phyloP scores from a whole-genome alignment of 257 asterid genomes.

The Solanum medicagineum region DNA sequence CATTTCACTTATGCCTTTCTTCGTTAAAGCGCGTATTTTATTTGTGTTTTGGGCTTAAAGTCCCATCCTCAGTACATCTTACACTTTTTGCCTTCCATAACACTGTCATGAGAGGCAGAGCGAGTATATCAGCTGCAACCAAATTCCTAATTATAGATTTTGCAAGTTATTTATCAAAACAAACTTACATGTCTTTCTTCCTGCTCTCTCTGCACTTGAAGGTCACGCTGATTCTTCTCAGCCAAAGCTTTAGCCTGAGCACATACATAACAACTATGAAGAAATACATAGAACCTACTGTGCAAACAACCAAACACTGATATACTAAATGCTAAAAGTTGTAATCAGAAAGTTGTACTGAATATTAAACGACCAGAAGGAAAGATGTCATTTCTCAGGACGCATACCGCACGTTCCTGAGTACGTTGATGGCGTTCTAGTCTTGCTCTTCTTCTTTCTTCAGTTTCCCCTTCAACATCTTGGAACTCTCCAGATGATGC shows the following conservation, averaged over 20 bases:
- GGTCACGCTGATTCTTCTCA: conserved; percentile 93
- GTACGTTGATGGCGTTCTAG: conserved; percentile 89
- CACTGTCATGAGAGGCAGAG: not conserved
- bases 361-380: not conserved
- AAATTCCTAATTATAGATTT: not conserved
- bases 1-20: not conserved
- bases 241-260: conserved; percentile 91
- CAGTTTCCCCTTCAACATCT: conserved; percentile 92
- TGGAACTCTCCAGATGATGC: conserved; percentile 76
- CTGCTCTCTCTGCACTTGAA: conserved; percentile 86
- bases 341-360: not conserved
- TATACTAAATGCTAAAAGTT: not conserved
- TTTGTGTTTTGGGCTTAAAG: not conserved
- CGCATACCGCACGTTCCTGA: conserved; percentile 85
- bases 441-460: conserved; percentile 93
- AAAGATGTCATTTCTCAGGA: not conserved
- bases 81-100: not conserved
- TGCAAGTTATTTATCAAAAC: not conserved
- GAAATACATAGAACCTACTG: not conserved
- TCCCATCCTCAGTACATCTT: not conserved
- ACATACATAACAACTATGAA: conserved; percentile 4
- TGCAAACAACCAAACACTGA: not conserved
- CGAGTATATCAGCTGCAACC: not conserved
- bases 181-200: conserved; percentile 96
- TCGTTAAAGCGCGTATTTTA: not conserved